Percentiles rank a stretch among this genome's conserved stretches.
Conservation (phyloP, 202 grass and related monocot species). For the Carex sylvatica region DNA sequence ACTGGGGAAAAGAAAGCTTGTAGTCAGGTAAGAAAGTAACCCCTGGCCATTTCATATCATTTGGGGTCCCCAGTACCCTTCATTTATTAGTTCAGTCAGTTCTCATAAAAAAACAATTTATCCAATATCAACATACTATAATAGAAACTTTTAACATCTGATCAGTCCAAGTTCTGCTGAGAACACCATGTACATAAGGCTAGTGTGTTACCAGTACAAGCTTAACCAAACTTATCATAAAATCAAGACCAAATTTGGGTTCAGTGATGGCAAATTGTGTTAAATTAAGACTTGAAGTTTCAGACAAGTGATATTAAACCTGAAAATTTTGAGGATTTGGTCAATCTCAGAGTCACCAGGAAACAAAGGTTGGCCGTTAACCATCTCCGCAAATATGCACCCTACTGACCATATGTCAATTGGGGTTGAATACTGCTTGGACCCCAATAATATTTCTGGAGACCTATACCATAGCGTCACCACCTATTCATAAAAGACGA, state of each 20-base stretch:
- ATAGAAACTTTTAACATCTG: neutral
- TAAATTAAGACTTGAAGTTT: constrained; percentile 12
- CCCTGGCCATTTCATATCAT: constrained; percentile 70
- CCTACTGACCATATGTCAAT: constrained; percentile 91
- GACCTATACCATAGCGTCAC: constrained; percentile 89
- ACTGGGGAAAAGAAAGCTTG: constrained; percentile 79
- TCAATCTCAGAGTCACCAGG: constrained; percentile 92
- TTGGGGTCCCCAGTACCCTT: constrained; percentile 79
- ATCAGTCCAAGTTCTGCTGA: neutral
- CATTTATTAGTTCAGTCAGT: constrained; percentile 5
- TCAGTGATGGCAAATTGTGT: constrained; percentile 1
- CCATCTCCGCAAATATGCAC: constrained; percentile 96
- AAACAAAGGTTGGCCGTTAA: constrained; percentile 70
- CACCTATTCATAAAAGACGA: constrained; percentile 48
- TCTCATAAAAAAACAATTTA: constrained; percentile 7
- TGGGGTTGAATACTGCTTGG: constrained; percentile 74
- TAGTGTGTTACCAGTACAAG: neutral
- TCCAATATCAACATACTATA: neutral
- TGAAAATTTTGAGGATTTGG: constrained; percentile 90
- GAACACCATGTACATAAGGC: neutral
- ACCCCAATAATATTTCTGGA: constrained; percentile 87
- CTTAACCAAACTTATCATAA: neutral
- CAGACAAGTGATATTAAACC: constrained; percentile 37
- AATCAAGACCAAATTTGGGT: constrained; percentile 18
- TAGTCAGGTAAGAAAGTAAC: constrained; percentile 73